These are phyloP conservation scores for Phytophthora tentaculata DNA, from an alignment of 352 stramenopile species.

Conservation along the genomic window DNA sequence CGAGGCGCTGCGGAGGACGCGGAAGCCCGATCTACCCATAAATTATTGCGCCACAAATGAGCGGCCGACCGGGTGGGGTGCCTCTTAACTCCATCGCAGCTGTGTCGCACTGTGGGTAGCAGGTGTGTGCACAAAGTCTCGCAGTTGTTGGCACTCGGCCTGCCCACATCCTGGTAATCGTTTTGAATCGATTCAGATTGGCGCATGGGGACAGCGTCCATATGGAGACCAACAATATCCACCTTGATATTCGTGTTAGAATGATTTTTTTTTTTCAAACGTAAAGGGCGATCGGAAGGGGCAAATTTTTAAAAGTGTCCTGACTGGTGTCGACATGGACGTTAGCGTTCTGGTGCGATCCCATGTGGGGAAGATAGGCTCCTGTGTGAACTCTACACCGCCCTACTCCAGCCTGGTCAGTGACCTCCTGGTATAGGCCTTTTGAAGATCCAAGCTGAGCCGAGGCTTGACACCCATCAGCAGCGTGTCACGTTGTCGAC, in stretches of 20 bases:
- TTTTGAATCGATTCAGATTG: conserved; percentile 8
- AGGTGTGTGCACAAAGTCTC: conserved; percentile 4
- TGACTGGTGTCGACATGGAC: not conserved
- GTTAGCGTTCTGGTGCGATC: conserved; percentile 11
- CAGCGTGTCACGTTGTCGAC: conserved; percentile 9
- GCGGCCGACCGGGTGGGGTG: not conserved
- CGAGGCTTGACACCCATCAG: conserved; percentile 4
- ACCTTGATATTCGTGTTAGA: not conserved
- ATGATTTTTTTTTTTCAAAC: no score
- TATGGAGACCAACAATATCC: conserved; percentile 4
- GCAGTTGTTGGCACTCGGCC: not conserved
- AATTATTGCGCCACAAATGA: not conserved
- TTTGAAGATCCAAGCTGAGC: not conserved
- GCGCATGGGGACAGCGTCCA: not conserved
- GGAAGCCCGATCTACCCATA: not conserved
- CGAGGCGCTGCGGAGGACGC: not conserved
- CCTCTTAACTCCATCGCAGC: not conserved
- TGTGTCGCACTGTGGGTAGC: conserved; percentile 11
- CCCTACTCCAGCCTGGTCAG: no score
- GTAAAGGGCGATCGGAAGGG: conserved; percentile 1
- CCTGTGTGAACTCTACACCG: conserved; percentile 19
- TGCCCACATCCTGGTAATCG: conserved; percentile 8
- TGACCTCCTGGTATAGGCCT: not conserved
- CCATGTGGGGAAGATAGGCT: conserved; percentile 6
- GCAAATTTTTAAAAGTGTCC: conserved; percentile 1